Evolutionary conservation across 1,284 basidiomycete species (phyloP).

Genomic region (Vanrija sp.): DNA sequence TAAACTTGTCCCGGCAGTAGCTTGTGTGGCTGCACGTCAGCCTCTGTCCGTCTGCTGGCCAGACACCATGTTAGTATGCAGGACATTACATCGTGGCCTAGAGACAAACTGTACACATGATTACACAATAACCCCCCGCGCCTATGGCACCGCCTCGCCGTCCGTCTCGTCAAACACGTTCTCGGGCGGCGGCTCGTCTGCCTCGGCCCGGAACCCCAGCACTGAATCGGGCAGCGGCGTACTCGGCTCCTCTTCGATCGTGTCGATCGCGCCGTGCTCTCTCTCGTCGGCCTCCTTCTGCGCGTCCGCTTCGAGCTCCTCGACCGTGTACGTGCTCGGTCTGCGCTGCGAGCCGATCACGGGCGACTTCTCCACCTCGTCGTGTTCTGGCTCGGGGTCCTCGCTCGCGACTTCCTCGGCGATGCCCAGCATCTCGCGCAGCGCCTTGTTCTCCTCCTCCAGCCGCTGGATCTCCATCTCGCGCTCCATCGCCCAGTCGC

Average conservation of each 20-base stretch:
- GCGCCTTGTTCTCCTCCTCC: constrained; percentile 71
- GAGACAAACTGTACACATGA: too few relatives aligned
- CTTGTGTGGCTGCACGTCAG: too few relatives aligned
- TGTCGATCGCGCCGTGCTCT: constrained; percentile 3
- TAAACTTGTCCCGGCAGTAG: too few relatives aligned
- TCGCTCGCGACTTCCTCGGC: constrained; percentile 29
- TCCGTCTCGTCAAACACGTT: constrained; percentile 21
- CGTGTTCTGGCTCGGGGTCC: constrained; percentile 6
- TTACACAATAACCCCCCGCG: too few relatives aligned
- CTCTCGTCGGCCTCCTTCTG: constrained; percentile 29
- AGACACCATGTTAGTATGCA: too few relatives aligned
- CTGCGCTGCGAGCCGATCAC: constrained; percentile 14
- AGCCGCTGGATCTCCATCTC: constrained; percentile 76
- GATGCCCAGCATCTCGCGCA: constrained; percentile 70
- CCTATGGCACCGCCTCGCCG: constrained; percentile 6
- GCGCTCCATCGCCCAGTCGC: constrained; percentile 78
- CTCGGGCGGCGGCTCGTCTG: constrained; percentile 8
- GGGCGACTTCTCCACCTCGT: constrained; percentile 7
- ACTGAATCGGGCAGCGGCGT: background rate
- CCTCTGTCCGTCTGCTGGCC: too few relatives aligned
- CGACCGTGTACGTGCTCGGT: constrained; percentile 35
- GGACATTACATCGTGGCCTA: too few relatives aligned
- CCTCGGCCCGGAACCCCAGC: constrained; percentile 15
- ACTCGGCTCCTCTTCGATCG: constrained; percentile 1
- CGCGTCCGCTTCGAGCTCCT: constrained; percentile 39